Conservation (phyloP, 805 yeast genomes). For the Blastobotrys terrestris region DNA sequence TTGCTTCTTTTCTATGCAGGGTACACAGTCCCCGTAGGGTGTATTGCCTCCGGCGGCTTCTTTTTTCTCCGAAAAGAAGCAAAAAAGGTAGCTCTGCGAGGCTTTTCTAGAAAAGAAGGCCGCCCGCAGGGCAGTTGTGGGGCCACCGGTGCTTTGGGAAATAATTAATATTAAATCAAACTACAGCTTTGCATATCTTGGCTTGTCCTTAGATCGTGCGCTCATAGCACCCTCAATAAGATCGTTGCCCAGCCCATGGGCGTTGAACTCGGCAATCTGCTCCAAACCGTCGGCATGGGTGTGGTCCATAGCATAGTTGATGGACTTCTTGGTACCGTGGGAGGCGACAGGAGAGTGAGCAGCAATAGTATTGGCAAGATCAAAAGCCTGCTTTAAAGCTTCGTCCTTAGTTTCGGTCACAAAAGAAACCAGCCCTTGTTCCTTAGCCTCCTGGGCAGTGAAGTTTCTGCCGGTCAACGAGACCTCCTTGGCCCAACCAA, state of each 20-base stretch:
- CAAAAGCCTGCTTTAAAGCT: conserved; percentile 45
- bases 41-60: too few species aligned
- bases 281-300: conserved; percentile 42
- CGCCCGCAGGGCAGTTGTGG: too few species aligned
- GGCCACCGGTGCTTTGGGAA: neutral
- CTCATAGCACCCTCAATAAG: conserved; percentile 27
- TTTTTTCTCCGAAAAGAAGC: too few species aligned
- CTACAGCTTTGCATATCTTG: conserved; percentile 25
- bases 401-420: conserved; percentile 38
- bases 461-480: conserved; percentile 59
- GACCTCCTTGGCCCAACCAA: conserved; percentile 52
- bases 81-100: too few species aligned
- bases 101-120: too few species aligned
- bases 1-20: too few species aligned
- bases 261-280: conserved; percentile 50
- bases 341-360: conserved; percentile 52
- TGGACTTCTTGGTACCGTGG: conserved; percentile 52
- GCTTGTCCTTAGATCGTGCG: conserved; percentile 25
- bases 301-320: conserved; percentile 40
- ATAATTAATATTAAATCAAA: neutral
- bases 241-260: conserved; percentile 32
- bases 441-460: conserved; percentile 46
- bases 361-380: conserved; percentile 44
- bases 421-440: conserved; percentile 49
- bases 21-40: too few species aligned